Evolutionary conservation across 306 rosid genomes (phyloP).

Genomic region (Quercus bicolor): DNA sequence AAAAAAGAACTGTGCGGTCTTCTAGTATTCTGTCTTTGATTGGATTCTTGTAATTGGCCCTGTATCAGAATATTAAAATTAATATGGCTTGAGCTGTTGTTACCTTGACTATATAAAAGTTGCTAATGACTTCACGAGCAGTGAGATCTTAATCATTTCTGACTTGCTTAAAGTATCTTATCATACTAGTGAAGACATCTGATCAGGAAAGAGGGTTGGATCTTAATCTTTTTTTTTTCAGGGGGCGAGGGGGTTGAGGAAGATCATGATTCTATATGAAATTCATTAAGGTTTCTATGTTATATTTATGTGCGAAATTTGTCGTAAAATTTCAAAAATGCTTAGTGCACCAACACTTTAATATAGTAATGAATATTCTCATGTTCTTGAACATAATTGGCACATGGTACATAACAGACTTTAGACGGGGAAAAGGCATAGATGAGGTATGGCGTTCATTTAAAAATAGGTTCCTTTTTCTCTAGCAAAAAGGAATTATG

Average conservation of each 20-base stretch:
- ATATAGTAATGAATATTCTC: background rate
- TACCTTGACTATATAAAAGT: conserved; percentile 89
- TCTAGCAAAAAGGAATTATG: too few relatives aligned
- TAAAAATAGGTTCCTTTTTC: too few relatives aligned
- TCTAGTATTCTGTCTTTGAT: too few relatives aligned
- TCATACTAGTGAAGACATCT: too few relatives aligned
- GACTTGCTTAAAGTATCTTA: too few relatives aligned
- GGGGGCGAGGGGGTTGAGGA: background rate
- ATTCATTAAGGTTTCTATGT: background rate
- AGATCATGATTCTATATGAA: background rate
- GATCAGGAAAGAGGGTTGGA: too few relatives aligned
- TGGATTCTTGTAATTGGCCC: conserved; percentile 35
- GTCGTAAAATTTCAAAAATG: too few relatives aligned
- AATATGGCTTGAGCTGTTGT: conserved; percentile 76
- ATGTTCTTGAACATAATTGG: conserved; percentile 91
- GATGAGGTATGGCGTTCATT: too few relatives aligned
- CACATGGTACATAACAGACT: conserved; percentile 81
- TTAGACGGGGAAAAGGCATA: conserved; percentile 70
- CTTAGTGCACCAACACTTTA: too few relatives aligned
- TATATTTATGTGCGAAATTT: too few relatives aligned
- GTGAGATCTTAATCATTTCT: conserved; percentile 18
- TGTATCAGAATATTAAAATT: conserved; percentile 74
- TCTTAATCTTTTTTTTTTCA: background rate
- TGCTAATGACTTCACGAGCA: conserved; percentile 85
- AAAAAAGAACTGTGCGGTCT: background rate